These are phyloP conservation scores for Carex myosuroides DNA, from an alignment of 176 grass and related monocot species.

Conservation along the genomic window DNA sequence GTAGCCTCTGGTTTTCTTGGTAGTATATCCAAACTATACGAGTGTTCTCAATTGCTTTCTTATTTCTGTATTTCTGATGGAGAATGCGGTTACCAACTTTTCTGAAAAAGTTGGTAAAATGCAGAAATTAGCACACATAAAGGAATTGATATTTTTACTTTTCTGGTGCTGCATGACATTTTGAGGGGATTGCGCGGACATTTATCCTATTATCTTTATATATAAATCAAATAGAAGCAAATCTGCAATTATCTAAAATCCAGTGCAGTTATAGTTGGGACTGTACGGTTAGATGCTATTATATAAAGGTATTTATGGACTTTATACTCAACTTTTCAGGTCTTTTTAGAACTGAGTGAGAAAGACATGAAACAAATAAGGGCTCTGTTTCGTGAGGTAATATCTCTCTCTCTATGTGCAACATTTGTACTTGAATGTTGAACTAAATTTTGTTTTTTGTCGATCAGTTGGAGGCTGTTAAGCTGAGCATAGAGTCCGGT, in stretches of 20 bases:
- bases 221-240: not conserved
- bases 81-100: not conserved
- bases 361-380: conserved; percentile 73
- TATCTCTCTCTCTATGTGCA: not conserved
- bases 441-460: conserved; percentile 8
- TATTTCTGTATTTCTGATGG: not conserved
- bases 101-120: not conserved
- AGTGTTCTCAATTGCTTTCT: not conserved
- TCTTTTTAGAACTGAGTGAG: conserved; percentile 84
- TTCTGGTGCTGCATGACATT: not conserved
- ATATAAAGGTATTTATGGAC: not conserved
- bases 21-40: not conserved
- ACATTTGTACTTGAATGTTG: conserved; percentile 9
- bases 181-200: not conserved
- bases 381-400: conserved; percentile 68
- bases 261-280: not conserved
- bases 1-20: not conserved
- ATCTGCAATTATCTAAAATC: not conserved
- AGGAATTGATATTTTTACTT: not conserved
- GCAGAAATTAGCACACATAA: not conserved
- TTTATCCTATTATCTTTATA: not conserved
- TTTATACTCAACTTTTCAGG: conserved; percentile 40
- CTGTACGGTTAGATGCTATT: not conserved
- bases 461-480: conserved; percentile 69
- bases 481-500: conserved; percentile 49